Base-by-base conservation (phyloP, 2,329 filamentous ascomycete genomes). In the Scedosporium boydii region DNA sequence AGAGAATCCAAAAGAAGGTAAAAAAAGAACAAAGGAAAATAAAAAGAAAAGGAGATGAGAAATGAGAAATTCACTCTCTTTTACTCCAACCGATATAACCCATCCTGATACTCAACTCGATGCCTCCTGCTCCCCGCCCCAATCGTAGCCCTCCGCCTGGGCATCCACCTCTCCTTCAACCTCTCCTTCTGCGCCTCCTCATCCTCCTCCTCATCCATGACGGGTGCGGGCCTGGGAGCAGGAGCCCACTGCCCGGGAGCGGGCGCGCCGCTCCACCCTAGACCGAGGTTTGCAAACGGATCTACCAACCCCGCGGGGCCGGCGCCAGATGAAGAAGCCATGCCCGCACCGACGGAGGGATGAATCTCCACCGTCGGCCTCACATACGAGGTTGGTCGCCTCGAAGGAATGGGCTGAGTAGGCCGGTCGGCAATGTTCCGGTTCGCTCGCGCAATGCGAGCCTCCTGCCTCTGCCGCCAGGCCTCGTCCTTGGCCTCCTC, bases 61-160 rank as follows among this genome's bases (percentile, higher is more conserved):
- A 14, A 38, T n/a, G 6, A 59, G 41, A 44, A n/a, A 14, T 23
- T 18, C n/a, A 26, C 6, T 18, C 9, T 21, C 26, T 55, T 63
- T 75, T 70, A 78, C 67, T 77, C 76, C 69, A 70, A 75, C 56
- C 74, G 72, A 69, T 76, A 77, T 5, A 72, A 60, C 1, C 74
- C 75, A 48, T 77, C 73, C 14, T 75, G 74, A 66, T 76, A 77
- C 34, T 69, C 63, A 2, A 75, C 71, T 38, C 72, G 70, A 51
- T 71, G 70, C 34, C 76, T 71, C 26, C 73, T 69, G 64, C 70
- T 72, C 59, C 72, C 71, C 27, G 74, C 68, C 18, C 72, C 73
- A 10, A 77, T 71, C 2, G 73, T 73, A 2, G 74, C 70, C 1
- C 74, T 70, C 18, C 75, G 73, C 48, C 68, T 69, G 3, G 74